Conservation (phyloP, 179 eudicot genomes). For the Drosera spatulata region DNA sequence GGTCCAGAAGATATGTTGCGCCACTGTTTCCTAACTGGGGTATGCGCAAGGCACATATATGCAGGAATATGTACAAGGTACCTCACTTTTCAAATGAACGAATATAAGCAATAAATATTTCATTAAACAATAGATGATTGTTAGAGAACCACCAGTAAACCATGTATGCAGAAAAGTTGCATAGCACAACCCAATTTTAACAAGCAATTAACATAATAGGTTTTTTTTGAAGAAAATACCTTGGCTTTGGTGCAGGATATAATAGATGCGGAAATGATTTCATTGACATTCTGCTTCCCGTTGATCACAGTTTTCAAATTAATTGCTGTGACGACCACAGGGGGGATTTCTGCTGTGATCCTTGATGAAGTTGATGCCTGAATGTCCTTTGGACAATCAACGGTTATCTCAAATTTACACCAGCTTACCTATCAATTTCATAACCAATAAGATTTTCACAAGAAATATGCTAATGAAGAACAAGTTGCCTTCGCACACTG, state of each 20-base stretch:
- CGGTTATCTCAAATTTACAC: constrained; percentile 89
- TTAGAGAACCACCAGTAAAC: no score
- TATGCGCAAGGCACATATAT: no score
- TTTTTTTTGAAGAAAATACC: constrained; percentile 24
- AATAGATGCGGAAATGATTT: constrained; percentile 80
- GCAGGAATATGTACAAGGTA: no score
- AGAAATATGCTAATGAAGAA: neutral
- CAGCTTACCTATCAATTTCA: constrained; percentile 75
- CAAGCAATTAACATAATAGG: neutral
- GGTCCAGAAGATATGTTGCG: no score
- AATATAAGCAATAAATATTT: no score
- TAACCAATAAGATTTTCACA: constrained; percentile 1
- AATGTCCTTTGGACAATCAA: constrained; percentile 74
- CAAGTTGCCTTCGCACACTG: neutral
- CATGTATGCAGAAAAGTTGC: no score
- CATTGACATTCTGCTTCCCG: constrained; percentile 67
- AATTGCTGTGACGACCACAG: constrained; percentile 77
- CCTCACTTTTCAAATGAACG: no score
- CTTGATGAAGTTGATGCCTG: constrained; percentile 40
- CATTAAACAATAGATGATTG: no score
- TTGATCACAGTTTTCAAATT: constrained; percentile 78
- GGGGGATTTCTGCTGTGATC: constrained; percentile 63
- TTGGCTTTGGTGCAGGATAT: constrained; percentile 77
- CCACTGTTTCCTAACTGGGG: no score
- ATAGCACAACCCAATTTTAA: no score